Evolutionary conservation across 1,139 yeast genomes (phyloP).

Genomic region (Debaryomycetaceae sp.): DNA sequence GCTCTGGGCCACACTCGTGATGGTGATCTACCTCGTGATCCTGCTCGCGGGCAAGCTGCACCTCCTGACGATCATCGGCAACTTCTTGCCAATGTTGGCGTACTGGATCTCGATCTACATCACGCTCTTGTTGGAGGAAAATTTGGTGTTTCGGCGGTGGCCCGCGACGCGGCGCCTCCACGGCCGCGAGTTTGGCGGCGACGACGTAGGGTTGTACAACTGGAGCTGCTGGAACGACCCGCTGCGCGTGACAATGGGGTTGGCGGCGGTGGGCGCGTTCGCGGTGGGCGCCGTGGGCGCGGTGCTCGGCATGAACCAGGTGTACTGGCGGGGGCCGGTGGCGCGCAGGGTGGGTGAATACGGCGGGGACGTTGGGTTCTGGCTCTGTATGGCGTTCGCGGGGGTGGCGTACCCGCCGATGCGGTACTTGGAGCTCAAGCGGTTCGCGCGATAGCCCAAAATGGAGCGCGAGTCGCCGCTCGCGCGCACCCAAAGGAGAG

Average conservation of each 20-base stretch:
- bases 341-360: conserved; percentile 21
- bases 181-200: conserved; percentile 13
- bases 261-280: conserved; percentile 23
- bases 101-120: conserved; percentile 28
- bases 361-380: conserved; percentile 70
- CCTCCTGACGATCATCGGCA: conserved; percentile 20
- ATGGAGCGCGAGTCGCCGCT: too few species aligned
- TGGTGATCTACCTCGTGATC: conserved; percentile 18
- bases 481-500: too few species aligned
- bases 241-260: conserved; percentile 18
- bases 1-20: conserved; percentile 21
- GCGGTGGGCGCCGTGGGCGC: conserved; percentile 26
- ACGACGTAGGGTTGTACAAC: conserved; percentile 16
- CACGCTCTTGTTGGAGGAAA: conserved; percentile 20
- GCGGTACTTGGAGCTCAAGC: conserved; percentile 53
- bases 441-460: conserved; percentile 36
- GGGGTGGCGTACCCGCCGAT: conserved; percentile 53
- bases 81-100: conserved; percentile 26
- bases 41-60: conserved; percentile 20
- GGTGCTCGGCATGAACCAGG: conserved; percentile 30
- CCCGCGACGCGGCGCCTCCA: conserved; percentile 12
- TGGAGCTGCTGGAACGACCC: conserved; percentile 19
- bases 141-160: conserved; percentile 17
- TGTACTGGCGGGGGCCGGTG: conserved; percentile 26
- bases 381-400: conserved; percentile 63